phyloP scores from a whole-genome alignment of 306 rosid genomes.

The Mucuna pruriens region DNA sequence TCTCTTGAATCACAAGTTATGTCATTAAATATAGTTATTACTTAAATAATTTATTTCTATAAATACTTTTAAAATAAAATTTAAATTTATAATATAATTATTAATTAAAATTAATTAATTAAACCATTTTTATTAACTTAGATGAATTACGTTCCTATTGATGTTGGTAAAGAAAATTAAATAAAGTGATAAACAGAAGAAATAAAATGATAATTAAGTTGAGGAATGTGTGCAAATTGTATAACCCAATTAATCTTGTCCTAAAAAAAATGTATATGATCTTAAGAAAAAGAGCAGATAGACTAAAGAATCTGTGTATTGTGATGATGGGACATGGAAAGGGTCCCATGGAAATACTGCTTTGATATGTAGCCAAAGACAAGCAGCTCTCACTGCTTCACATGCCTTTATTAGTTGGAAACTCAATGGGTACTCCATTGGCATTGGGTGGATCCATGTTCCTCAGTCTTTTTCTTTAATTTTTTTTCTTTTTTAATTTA shows the following conservation, averaged over 20 bases:
- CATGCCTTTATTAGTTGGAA: constrained; percentile 78
- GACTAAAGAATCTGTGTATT: constrained; percentile 41
- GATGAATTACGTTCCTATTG: too few relatives aligned
- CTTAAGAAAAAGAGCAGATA: background rate
- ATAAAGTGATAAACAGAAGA: background rate
- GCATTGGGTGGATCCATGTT: constrained; percentile 75
- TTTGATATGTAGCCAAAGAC: constrained; percentile 63
- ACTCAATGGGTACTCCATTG: constrained; percentile 56
- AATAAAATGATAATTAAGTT: background rate
- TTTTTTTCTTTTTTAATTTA: too few relatives aligned
- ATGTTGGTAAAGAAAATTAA: background rate
- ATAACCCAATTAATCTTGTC: background rate
- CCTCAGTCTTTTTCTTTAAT: constrained; percentile 28
- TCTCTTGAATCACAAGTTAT: too few relatives aligned
- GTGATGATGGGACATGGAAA: constrained; percentile 55
- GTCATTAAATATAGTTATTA: too few relatives aligned
- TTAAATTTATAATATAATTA: too few relatives aligned
- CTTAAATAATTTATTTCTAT: too few relatives aligned
- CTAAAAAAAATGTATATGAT: background rate
- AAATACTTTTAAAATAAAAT: too few relatives aligned
- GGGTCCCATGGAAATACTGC: constrained; percentile 49
- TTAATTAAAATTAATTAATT: too few relatives aligned
- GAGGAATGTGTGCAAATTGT: background rate
- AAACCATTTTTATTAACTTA: too few relatives aligned
- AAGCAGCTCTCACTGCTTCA: constrained; percentile 62